These are phyloP conservation scores for Kwoniella pini DNA, from an alignment of 768 basidiomycete species.

Conservation along the genomic window DNA sequence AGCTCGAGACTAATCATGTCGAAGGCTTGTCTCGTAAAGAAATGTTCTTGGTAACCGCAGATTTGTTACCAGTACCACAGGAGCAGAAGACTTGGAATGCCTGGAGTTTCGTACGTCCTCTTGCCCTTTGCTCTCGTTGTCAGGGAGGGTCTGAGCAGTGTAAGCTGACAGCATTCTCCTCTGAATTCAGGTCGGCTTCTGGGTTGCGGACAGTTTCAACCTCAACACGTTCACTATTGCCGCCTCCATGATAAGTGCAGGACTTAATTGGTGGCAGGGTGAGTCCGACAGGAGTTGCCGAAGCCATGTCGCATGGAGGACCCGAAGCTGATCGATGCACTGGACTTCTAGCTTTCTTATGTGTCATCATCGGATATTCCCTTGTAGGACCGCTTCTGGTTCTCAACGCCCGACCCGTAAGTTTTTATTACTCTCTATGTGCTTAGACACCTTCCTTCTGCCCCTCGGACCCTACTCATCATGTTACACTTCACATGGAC, in stretches of 20 bases:
- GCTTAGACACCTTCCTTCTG: no score
- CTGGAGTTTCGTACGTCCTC: slow-evolving; percentile 71
- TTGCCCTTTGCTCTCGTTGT: slow-evolving; percentile 30
- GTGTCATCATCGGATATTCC: slow-evolving; percentile 59
- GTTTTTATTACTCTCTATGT: background rate
- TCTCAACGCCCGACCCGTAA: slow-evolving; percentile 67
- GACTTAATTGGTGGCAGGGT: slow-evolving; percentile 45
- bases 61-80: slow-evolving; percentile 67
- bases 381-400: slow-evolving; percentile 71
- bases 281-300: background rate
- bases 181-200: slow-evolving; percentile 57
- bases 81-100: slow-evolving; percentile 68
- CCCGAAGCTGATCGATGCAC: no score
- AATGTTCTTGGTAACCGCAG: slow-evolving; percentile 67
- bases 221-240: slow-evolving; percentile 55
- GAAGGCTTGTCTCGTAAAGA: slow-evolving; percentile 62
- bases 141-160: background rate
- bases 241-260: slow-evolving; percentile 46
- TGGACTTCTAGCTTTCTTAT: slow-evolving; percentile 65
- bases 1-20: slow-evolving; percentile 61
- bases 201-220: slow-evolving; percentile 72
- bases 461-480: no score
- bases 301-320: background rate
- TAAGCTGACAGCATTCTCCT: background rate
- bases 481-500: no score